Base-by-base conservation (phyloP, 1,139 yeast species). In the Pichia sp. region DNA sequence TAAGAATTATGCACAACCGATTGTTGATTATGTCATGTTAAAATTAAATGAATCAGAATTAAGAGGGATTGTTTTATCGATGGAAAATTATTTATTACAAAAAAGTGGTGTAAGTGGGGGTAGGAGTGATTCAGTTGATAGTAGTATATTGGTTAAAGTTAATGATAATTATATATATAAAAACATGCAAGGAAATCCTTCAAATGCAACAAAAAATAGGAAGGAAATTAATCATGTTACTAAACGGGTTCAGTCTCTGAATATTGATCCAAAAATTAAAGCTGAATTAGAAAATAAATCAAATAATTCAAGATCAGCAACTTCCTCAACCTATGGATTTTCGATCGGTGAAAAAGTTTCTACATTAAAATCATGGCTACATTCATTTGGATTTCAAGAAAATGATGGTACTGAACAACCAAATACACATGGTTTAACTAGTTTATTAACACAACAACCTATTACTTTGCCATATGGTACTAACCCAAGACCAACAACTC, bases 1-100 rank as follows among this genome's bases (percentile, higher is more conserved):
- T 9, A 80, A 77, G 43, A 75, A 76, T 42, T 69, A 77, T 48
- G 93, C 96, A 0, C 82, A 80, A 45, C 77, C 72, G 20, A 74
- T 87, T 27, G 81, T 89, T 23, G 96, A 89, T 60, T 77, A 72
- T 45, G 80, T 89, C 19, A 68, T 87, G 65, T 62, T 76, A 32
- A 74, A 76, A 43, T 65, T 91, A 41, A 76, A 77, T 50, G 78
- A 76, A 39, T 78, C 85, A 54, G 63, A 77, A 37, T 63, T 91
- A 30, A 78, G 80, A 3, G 78, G 72, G 5, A 63, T 78, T 20
- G 86, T 80, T 13, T 62, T 61, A 33, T 83, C 78, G 47, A 77
- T 84, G 78, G 84, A 80, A 59, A 76, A 69, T 34, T 76, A 78
- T 48, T 62, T 80, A 41, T 56, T 78, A 39, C 76, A 78, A 49